Evolutionary conservation across 2,329 filamentous ascomycete species (phyloP), one percentile per base, ranked within the genome.

Genomic region (Monilinia fructicola): DNA sequence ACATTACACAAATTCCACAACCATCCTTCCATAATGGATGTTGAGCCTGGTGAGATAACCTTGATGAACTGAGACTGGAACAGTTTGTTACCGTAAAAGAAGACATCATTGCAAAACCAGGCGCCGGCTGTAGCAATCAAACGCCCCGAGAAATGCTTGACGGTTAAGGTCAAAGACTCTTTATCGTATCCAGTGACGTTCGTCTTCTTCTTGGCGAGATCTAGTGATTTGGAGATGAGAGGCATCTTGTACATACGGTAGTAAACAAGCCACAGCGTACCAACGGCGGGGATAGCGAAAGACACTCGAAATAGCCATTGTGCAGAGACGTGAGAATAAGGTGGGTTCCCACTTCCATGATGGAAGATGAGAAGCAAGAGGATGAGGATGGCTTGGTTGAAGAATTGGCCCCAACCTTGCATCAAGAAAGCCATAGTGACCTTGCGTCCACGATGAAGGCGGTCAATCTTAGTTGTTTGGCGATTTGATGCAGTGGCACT

Each of bases 11-110:
- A 79, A 80, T 95, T 97, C 89, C 93, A 98, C 56, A 92, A 83
- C 94, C 94, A 98, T 68, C 85, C 89, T 44, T 88, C 89, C 86
- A 97, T 90, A 77, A 97, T 86, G 21, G 64, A 68, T 46, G 82
- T 79, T 70, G 87, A 85, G 71, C 84, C 79, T 64, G 87, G 84
- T 65, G 88, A 90, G 72, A 97, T 89, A 76, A 95, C 90, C 42
- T 81, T 82, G 80, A 97, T 97, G 81, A 97, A 97, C 77, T 94
- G 86, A 69, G 85, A 86, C 81, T 97, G 93, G 85, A 97, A 97
- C 64, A 97, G 89, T 85, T 97, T 97, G 89, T 97, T 97, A 73
- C 94, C 94, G 82, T 98, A 98, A 83, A 98, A 98, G 85, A 98
- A 97, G 72, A 98, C 90, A 76, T 98, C 94, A 79, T 98, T 98